Evolutionary conservation across 805 yeast genomes (phyloP).

Genomic region (Priceomyces medius): DNA sequence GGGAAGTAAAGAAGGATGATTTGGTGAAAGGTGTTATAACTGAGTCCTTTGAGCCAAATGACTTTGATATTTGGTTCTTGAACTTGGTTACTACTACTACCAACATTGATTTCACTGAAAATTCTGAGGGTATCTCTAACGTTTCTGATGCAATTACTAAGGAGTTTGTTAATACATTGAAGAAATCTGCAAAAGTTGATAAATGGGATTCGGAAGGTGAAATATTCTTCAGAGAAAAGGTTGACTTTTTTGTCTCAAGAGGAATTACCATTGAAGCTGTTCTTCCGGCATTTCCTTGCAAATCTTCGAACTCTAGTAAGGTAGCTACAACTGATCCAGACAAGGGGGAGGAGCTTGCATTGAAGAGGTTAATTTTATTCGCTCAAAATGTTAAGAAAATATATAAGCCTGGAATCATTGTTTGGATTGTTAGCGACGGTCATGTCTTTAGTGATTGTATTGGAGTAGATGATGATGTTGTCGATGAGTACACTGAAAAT

Average conservation of each 20-base stretch:
- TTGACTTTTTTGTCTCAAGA: conserved; percentile 50
- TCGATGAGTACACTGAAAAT: conserved; percentile 46
- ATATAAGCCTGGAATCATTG: conserved; percentile 55
- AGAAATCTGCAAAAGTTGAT: conserved; percentile 47
- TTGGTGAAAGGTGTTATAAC: conserved; percentile 29
- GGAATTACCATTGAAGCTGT: conserved; percentile 51
- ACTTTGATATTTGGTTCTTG: conserved; percentile 35
- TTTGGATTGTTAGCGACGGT: conserved; percentile 62
- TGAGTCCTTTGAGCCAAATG: conserved; percentile 18
- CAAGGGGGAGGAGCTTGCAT: conserved; percentile 46
- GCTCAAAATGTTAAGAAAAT: conserved; percentile 27
- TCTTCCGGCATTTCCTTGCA: conserved; percentile 65
- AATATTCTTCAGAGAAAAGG: conserved; percentile 39
- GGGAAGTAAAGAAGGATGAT: conserved; percentile 20
- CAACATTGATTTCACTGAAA: conserved; percentile 14
- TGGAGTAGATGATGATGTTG: conserved; percentile 58
- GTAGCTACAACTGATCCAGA: conserved; percentile 53
- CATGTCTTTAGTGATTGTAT: conserved; percentile 65
- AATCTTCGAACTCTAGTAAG: conserved; percentile 55
- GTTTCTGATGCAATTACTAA: conserved; percentile 29
- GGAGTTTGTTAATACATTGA: conserved; percentile 46
- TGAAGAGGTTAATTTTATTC: conserved; percentile 30
- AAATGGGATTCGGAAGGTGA: conserved; percentile 51
- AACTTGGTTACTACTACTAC: conserved; percentile 23
- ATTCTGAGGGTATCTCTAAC: not conserved